Evolutionary conservation across 140 eudicot species (phyloP).

Genomic region (Oenanthe javanica): DNA sequence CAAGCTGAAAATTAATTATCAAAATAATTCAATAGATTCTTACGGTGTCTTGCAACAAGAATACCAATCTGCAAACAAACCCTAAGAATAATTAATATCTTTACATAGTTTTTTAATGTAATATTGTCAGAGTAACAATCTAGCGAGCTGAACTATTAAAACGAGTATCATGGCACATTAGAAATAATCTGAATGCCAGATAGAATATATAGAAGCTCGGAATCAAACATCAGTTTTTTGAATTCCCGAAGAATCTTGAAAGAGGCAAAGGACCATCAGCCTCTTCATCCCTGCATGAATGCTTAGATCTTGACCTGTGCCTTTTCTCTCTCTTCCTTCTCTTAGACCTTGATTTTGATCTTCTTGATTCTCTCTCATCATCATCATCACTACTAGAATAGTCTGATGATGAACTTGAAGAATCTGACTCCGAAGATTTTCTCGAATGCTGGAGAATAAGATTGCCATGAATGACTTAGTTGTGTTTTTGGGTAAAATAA

Average conservation of each 20-base stretch:
- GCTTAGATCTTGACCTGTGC: constrained; percentile 70
- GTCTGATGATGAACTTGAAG: constrained; percentile 76
- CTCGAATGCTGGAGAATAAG: constrained; percentile 40
- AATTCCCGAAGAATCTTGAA: constrained; percentile 87
- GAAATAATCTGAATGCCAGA: not conserved
- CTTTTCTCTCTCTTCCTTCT: constrained; percentile 64
- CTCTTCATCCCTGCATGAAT: constrained; percentile 44
- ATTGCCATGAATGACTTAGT: too few relatives aligned
- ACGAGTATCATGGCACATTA: not conserved
- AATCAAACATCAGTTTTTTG: constrained; percentile 34
- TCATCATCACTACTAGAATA: constrained; percentile 81
- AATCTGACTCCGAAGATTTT: constrained; percentile 59
- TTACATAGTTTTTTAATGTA: not conserved
- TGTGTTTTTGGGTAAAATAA: too few relatives aligned
- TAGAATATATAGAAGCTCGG: not conserved
- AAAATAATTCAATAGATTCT: not conserved
- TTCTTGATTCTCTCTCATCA: constrained; percentile 62
- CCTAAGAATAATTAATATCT: not conserved
- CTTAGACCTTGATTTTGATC: constrained; percentile 69
- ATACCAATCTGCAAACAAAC: not conserved
- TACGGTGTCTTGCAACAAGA: not conserved
- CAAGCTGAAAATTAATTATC: not conserved
- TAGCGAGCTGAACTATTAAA: not conserved
- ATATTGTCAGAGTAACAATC: not conserved
- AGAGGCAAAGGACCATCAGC: constrained; percentile 89